phyloP scores from a whole-genome alignment of 2,329 filamentous ascomycete genomes.

The Arthrobotrys sinensis region DNA sequence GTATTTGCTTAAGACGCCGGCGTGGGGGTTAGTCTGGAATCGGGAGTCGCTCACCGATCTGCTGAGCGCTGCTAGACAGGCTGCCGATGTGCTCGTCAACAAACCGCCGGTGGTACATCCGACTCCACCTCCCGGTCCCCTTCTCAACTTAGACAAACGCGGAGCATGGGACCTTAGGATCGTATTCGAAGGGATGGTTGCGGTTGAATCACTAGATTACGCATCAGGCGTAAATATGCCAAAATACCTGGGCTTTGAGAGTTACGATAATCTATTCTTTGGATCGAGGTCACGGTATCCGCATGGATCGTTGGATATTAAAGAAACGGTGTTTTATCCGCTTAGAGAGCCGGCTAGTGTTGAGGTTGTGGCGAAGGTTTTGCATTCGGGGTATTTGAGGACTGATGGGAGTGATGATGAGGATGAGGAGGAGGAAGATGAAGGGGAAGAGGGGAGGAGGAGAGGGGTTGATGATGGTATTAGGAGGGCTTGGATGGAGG shows the following conservation, averaged over 20 bases:
- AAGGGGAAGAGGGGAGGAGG: constrained; percentile 35
- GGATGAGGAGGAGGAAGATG: constrained; percentile 53
- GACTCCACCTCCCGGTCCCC: background rate
- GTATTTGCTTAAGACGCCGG: constrained; percentile 57
- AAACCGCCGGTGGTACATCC: background rate
- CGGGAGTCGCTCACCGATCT: constrained; percentile 49
- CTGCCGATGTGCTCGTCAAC: constrained; percentile 37
- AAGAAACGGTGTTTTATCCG: constrained; percentile 58
- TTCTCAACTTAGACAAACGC: constrained; percentile 19
- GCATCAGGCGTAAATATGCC: constrained; percentile 51
- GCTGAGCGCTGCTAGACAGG: constrained; percentile 47
- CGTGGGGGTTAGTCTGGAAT: constrained; percentile 58
- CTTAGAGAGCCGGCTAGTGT: constrained; percentile 53
- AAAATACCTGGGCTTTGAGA: constrained; percentile 57
- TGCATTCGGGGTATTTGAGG: constrained; percentile 52
- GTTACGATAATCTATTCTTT: constrained; percentile 58
- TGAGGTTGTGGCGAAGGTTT: constrained; percentile 54
- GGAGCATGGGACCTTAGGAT: constrained; percentile 53
- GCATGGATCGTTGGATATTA: constrained; percentile 56
- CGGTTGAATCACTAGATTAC: constrained; percentile 51
- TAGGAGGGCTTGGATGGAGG: constrained; percentile 54
- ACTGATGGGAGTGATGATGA: constrained; percentile 52
- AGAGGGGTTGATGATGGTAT: constrained; percentile 56
- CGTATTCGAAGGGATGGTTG: constrained; percentile 59
- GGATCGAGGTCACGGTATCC: constrained; percentile 51